Evolutionary conservation across 768 basidiomycete genomes (phyloP), one percentile per base, ranked within the genome.

Genomic region (Lactarius sp.): DNA sequence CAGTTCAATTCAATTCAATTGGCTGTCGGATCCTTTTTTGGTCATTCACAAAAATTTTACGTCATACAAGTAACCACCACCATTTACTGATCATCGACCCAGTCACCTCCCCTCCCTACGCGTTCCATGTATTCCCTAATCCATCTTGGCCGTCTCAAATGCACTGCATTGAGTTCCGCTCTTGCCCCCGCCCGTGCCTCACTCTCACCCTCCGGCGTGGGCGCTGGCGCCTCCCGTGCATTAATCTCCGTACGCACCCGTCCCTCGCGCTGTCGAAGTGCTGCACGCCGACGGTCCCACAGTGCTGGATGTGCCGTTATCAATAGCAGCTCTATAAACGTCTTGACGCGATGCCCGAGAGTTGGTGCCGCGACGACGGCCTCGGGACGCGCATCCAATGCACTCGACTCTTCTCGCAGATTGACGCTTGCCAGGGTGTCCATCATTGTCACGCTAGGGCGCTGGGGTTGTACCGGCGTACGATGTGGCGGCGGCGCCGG

Each of bases 241-340:
- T 60, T 55, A 37, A 59, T 50, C 59, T 68, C 68, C 27, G 59
- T 61, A 46, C 68, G 61, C 3, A 68, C 41, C 4, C 57, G 51
- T n/a, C 68, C 68, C 37, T 68, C 68, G 18, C 68, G 66, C 33
- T 59, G 66, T 47, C 62, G 52, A 46, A 68, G 56, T 3, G 55
- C 57, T 6, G 62, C 42, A n/a, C 68, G 68, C 14, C 68, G 68
- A 7, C 68, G 68, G 12, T 68, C 62, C 68, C 68, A 68, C 27
- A 67, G n/a, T 1, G 68, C 68, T 7, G 68, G 68, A 54, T 66
- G 62, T 36, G 64, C 56, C 36, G 68, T 68, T 36, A 67, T 39
- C 58, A 64, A 13, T 31, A 68, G 39, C 49, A 68, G 18, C 22
- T 57, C 44, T 3, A 64, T 1, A 36, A 68, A 68, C 31, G 68